A percentile compares a stretch with the other conserved stretches of the same genome.
Evolutionary conservation across 225 moss, liverwort and hornwort genomes (phyloP).

Genomic region (Anthoceros angustus): DNA sequence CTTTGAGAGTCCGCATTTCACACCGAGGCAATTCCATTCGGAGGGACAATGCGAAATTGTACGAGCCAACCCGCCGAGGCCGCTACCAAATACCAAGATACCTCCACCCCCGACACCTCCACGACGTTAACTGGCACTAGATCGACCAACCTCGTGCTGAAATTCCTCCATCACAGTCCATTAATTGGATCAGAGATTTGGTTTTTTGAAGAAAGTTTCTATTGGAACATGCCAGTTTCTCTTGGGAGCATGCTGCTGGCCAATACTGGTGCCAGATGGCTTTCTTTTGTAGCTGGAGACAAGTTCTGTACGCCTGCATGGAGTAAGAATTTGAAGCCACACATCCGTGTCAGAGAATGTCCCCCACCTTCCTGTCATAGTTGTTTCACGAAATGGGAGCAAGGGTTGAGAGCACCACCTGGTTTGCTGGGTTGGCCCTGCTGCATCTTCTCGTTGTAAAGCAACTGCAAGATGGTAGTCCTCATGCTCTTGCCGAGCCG

Average conservation of each 20-base stretch:
- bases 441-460: constrained; percentile 15
- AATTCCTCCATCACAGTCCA: too few relatives aligned
- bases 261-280: not conserved
- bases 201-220: constrained; percentile 18
- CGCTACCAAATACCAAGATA: too few relatives aligned
- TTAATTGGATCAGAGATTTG: not conserved
- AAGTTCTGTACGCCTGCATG: too few relatives aligned
- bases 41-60: too few relatives aligned
- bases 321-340: too few relatives aligned
- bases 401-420: not conserved
- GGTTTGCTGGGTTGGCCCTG: not conserved
- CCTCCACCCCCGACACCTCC: too few relatives aligned
- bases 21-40: too few relatives aligned
- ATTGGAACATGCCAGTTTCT: constrained; percentile 13
- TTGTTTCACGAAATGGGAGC: constrained; percentile 1
- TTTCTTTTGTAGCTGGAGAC: not conserved
- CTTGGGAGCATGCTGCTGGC: not conserved
- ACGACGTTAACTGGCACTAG: too few relatives aligned
- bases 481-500: constrained; percentile 26
- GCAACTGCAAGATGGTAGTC: constrained; percentile 26
- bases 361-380: not conserved
- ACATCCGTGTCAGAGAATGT: too few relatives aligned
- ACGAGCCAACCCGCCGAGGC: too few relatives aligned
- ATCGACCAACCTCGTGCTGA: too few relatives aligned
- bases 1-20: too few relatives aligned